phyloP scores from a whole-genome alignment of 139 green algal species.

The Tetradesmus obliquus region DNA sequence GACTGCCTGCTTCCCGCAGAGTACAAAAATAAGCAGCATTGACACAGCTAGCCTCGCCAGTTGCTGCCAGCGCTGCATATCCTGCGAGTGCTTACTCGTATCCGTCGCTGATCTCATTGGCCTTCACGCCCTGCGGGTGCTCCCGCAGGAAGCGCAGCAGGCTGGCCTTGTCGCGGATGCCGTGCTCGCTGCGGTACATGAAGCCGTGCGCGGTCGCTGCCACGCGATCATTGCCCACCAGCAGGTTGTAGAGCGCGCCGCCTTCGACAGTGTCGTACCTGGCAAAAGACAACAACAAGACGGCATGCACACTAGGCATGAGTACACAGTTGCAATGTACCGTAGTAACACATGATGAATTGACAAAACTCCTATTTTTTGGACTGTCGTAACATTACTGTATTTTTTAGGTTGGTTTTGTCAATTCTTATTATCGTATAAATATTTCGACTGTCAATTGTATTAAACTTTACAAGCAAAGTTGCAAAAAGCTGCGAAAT shows the following conservation, averaged over 20 bases:
- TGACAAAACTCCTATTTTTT: too few species aligned
- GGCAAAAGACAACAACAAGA: neutral
- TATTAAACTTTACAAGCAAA: too few species aligned
- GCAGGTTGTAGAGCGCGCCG: slow-evolving; percentile 17
- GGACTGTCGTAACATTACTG: too few species aligned
- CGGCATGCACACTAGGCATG: neutral
- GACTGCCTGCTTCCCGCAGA: too few species aligned
- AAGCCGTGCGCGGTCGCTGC: neutral
- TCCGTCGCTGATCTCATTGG: slow-evolving; percentile 32
- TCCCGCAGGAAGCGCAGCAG: slow-evolving; percentile 11
- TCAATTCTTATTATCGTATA: too few species aligned
- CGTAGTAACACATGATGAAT: too few species aligned
- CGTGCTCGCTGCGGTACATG: slow-evolving; percentile 26
- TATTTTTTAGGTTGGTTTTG: too few species aligned
- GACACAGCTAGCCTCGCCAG: neutral
- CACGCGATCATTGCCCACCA: slow-evolving; percentile 4
- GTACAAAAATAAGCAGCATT: neutral
- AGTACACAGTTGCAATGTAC: neutral
- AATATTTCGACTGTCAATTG: too few species aligned
- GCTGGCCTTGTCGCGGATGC: slow-evolving; percentile 33
- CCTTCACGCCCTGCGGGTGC: neutral
- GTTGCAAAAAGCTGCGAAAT: too few species aligned
- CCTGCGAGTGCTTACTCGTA: slow-evolving; percentile 8
- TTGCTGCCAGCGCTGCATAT: neutral
- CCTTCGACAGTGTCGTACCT: slow-evolving; percentile 34